These are phyloP conservation scores for Pycnococcus provasolii DNA, from an alignment of 139 green algal species.

Conservation along the genomic window DNA sequence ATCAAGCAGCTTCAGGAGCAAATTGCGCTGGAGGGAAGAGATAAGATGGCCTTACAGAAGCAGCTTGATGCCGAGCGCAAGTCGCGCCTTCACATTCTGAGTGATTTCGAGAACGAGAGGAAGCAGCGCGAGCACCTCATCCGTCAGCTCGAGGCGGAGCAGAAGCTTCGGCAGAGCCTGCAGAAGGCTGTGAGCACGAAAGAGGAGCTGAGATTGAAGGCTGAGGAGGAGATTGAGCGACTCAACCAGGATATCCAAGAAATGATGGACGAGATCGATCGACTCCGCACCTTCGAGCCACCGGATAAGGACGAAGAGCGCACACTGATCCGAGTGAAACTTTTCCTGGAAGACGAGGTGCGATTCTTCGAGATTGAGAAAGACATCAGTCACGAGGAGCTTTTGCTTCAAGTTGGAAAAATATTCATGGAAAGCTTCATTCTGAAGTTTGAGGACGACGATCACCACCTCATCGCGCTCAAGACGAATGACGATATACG, in stretches of 20 bases:
- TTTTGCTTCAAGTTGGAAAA: constrained; percentile 20
- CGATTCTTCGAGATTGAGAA: constrained; percentile 20
- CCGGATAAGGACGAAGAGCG: constrained; percentile 11
- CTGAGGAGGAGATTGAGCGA: constrained; percentile 25
- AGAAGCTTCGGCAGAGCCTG: constrained; percentile 21
- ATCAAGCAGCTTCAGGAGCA: constrained; percentile 13
- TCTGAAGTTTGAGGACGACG: constrained; percentile 22
- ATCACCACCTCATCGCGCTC: constrained; percentile 20
- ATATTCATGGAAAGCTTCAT: constrained; percentile 22
- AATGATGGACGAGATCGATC: constrained; percentile 28
- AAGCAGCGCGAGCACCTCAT: constrained; percentile 27
- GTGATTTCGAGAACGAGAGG: constrained; percentile 20
- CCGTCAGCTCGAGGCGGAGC: constrained; percentile 21
- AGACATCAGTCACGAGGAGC: constrained; percentile 18
- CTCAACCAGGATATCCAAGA: constrained; percentile 24
- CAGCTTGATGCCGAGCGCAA: constrained; percentile 25
- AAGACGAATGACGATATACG: constrained; percentile 13
- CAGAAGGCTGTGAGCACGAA: constrained; percentile 22
- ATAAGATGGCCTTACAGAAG: constrained; percentile 20
- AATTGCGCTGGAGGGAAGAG: background rate
- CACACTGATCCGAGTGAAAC: constrained; percentile 9
- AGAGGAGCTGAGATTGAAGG: constrained; percentile 18
- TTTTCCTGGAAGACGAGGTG: constrained; percentile 24
- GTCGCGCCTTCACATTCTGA: constrained; percentile 22
- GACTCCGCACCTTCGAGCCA: constrained; percentile 21